Base-by-base conservation (phyloP, 495 filamentous ascomycete species). In the Penicillium pulvis region DNA sequence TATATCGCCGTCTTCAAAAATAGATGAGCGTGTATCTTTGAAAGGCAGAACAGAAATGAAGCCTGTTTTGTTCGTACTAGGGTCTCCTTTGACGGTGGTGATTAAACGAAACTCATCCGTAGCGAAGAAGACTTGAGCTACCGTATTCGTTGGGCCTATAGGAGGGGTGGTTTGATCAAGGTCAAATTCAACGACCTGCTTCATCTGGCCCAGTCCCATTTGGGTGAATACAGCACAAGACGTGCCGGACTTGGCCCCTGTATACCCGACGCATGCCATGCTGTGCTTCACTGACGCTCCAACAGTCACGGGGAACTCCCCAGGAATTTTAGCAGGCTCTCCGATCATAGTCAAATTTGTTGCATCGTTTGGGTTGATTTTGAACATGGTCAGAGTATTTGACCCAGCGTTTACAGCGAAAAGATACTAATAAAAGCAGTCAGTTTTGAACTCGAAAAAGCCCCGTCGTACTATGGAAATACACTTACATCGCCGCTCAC, bases 391-490 rank as follows among this genome's bases (percentile, higher is more conserved):
- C 3, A 85, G 42, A 3, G 81, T 80, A 64, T 86, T 83, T 39
- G 80, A 85, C 33, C 83, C 83, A n/a, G 85, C 70, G 66, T 87
- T 87, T 39, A 87, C 83, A 23, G 80, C 82, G 53, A 87, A 83
- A 31, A 86, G 53, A 53, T 55, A 51, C 68, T 63, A 30, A 19
- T 7, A 19, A 49, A 31, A 20, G 51, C 6, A 14, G 17, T 53
- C 19, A 42, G 51, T 20, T 43, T 17, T 17, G 41, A 43, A 2
- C 2, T 1, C 9, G 41, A 17, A 10, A 43, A 17, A 19, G 2
- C 17, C 6, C 19, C n/a, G 17, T 31, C 10, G 46, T 41, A 31
- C 20, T 23, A 64, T 35, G 33, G 8, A 35, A 8, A 35, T 35
- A 35, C 3, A 35, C 76, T 60, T 70, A 85, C 82, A 39, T 77